Base-by-base conservation (phyloP, 2,329 filamentous ascomycete species). In the Trichoderma koningii region DNA sequence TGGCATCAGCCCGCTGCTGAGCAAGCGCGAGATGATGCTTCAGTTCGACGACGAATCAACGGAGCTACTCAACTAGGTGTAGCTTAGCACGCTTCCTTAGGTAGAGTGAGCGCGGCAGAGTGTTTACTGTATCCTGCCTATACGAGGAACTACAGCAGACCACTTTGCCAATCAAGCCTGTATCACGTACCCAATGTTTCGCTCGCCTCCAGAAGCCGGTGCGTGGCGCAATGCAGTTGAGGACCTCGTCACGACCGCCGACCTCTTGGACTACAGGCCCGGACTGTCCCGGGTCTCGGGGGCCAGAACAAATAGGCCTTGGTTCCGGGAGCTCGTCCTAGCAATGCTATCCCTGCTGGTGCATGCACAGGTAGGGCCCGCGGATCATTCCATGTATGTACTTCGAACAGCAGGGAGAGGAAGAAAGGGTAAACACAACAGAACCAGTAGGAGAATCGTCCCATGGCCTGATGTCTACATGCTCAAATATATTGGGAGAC, bases 11-110 rank as follows among this genome's bases (percentile, higher is more conserved):
- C 79, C 78, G 0, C 61, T 80, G 7, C 67, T 81, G 21, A 78
- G 75, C n/a, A 76, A 73, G 60, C 73, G 82, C 3, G 72, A 71
- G 34, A 76, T 76, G 64, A 70, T 71, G 28, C 44, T 78, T n/a
- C 66, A 71, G 19, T 76, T 73, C 66, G 73, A 74, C 23, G 73
- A 76, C 45, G 66, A 67, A 23, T 47, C 57, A n/a, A 41, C 34
- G 52, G 45, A 57, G 47, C 38, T 66, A 23, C 28, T 64, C 26
- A 55, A 52, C 9, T 48, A 56, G 45, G 42, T 38, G 21, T 28
- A 44, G 17, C 38, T 52, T 30, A 62, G 59, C 6, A 50, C 26
- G 38, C 41, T 44, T 30, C 14, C 45, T 28, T 23, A 17, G 45
- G 51, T 23, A 17, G 45, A 60, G 59, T 26, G 10, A 30, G 23